phyloP scores from a whole-genome alignment of 208 protist genomes.

The Acanthamoeba castellanii region DNA sequence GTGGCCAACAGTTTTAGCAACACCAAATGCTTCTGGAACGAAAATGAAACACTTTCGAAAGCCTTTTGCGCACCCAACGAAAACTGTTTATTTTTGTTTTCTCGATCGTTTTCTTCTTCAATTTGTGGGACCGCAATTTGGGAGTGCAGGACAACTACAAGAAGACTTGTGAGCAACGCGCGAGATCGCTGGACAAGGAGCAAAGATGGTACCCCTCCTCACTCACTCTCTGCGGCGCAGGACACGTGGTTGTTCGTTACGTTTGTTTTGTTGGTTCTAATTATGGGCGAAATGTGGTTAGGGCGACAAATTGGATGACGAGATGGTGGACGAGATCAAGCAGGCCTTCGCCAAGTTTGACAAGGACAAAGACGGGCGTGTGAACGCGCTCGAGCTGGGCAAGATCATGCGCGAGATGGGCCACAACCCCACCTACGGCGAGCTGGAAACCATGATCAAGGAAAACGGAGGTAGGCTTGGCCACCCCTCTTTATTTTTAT shows the following conservation, averaged over 20 bases:
- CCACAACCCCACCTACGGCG: constrained; percentile 75
- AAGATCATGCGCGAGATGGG: constrained; percentile 55
- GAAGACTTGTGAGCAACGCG: too few relatives aligned
- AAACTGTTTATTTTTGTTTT: neutral
- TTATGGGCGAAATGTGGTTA: too few relatives aligned
- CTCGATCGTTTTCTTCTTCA: neutral
- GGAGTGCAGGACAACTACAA: neutral
- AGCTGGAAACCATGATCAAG: constrained; percentile 96
- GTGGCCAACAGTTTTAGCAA: too few relatives aligned
- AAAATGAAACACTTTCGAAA: too few relatives aligned
- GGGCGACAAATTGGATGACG: constrained; percentile 50
- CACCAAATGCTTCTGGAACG: too few relatives aligned
- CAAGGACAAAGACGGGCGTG: constrained; percentile 64
- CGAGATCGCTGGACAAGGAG: neutral
- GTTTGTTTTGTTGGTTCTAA: too few relatives aligned
- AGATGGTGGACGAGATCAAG: constrained; percentile 59
- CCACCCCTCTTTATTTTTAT: neutral
- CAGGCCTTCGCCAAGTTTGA: constrained; percentile 45
- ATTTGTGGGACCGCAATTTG: neutral
- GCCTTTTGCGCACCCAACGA: too few relatives aligned
- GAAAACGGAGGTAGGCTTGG: constrained; percentile 82
- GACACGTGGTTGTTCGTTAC: too few relatives aligned
- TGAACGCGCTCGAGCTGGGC: constrained; percentile 64
- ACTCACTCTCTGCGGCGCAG: too few relatives aligned
- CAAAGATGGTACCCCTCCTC: neutral